Evolutionary conservation across 148 eudicot genomes (phyloP).

Genomic region (Limonium bicolor): DNA sequence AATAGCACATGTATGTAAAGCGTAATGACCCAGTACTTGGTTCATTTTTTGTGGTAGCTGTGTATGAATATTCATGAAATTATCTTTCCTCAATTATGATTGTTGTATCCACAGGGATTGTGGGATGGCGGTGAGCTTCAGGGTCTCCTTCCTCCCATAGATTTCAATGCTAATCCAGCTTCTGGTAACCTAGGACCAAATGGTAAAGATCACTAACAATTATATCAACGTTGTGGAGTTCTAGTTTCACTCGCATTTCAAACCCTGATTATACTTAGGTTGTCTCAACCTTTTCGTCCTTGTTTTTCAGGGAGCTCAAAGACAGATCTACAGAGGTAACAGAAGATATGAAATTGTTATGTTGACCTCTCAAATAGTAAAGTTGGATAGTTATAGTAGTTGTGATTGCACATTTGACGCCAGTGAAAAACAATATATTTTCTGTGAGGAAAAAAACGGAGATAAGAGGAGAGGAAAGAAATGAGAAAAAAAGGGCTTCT

Average conservation of each 20-base stretch:
- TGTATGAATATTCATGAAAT: background rate
- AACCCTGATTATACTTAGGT: background rate
- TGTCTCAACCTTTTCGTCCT: no score
- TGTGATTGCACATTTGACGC: background rate
- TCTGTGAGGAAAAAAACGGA: background rate
- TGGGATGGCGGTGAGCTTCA: conserved; percentile 83
- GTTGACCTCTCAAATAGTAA: background rate
- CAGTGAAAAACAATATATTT: background rate
- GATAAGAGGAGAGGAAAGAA: background rate
- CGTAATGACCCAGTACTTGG: no score
- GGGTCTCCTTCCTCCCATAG: conserved; percentile 73
- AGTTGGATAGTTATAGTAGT: conserved; percentile 1
- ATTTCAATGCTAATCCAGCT: conserved; percentile 47
- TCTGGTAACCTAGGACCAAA: conserved; percentile 47
- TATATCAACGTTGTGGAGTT: background rate
- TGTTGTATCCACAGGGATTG: conserved; percentile 12
- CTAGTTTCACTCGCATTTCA: conserved; percentile 1
- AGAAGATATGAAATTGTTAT: background rate
- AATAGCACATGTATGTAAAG: conserved; percentile 45
- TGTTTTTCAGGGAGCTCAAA: conserved; percentile 40
- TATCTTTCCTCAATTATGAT: background rate
- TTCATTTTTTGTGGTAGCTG: background rate
- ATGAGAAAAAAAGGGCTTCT: background rate
- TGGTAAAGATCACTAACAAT: conserved; percentile 19
- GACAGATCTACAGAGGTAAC: conserved; percentile 18